Percentiles rank a stretch among this genome's conserved stretches.
Evolutionary conservation across 169 alveolate genomes (phyloP).

Genomic region (Plasmodium berghei): DNA sequence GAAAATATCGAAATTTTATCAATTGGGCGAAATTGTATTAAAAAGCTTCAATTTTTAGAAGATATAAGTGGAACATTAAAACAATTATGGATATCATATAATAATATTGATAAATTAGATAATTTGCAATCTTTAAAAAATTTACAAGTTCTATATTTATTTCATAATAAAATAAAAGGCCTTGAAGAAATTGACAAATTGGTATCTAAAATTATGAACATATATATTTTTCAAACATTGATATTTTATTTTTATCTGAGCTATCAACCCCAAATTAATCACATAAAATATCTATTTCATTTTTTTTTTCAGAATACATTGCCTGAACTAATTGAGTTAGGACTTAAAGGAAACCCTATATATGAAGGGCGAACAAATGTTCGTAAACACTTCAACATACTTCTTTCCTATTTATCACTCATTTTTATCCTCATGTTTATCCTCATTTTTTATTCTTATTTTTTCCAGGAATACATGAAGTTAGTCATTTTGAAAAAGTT

Average conservation of each 20-base stretch:
- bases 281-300: background rate
- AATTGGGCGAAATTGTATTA: slow-evolving; percentile 58
- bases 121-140: slow-evolving; percentile 53
- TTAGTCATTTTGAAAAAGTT: slow-evolving; percentile 58
- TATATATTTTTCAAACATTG: background rate
- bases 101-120: slow-evolving; percentile 53
- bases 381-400: background rate
- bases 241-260: background rate
- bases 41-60: slow-evolving; percentile 43
- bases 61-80: slow-evolving; percentile 59
- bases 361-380: slow-evolving; percentile 67
- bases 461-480: slow-evolving; percentile 52
- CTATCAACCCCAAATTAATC: no score
- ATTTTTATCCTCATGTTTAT: background rate
- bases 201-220: background rate
- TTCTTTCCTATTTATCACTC: no score
- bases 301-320: slow-evolving; percentile 26
- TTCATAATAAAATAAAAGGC: slow-evolving; percentile 55
- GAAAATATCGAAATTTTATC: slow-evolving; percentile 56
- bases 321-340: slow-evolving; percentile 58
- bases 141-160: slow-evolving; percentile 51
- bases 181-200: slow-evolving; percentile 56
- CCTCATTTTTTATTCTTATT: background rate
- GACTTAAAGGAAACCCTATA: slow-evolving; percentile 60
- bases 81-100: slow-evolving; percentile 59